Evolutionary conservation across 805 yeast genomes (phyloP).

Genomic region (Starmerella ratchasimensis): DNA sequence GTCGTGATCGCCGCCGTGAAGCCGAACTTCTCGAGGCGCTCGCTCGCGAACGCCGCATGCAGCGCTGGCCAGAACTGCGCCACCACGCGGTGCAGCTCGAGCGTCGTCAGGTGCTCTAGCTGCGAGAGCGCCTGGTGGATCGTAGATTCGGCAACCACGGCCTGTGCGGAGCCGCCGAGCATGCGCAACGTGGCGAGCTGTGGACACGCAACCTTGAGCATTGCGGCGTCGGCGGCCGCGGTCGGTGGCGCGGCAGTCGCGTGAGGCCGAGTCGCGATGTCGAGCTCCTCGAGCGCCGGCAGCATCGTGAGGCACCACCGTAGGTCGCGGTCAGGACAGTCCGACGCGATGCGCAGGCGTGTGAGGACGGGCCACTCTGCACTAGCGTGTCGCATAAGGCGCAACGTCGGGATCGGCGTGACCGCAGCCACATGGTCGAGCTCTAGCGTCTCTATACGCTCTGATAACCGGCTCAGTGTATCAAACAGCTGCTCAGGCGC

Average conservation of each 20-base stretch:
- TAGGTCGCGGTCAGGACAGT: constrained; percentile 12
- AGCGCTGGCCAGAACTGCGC: constrained; percentile 12
- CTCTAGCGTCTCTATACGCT: no score
- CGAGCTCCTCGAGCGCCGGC: constrained; percentile 11
- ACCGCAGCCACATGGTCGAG: no score
- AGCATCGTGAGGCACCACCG: constrained; percentile 13
- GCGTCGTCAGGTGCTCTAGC: constrained; percentile 3
- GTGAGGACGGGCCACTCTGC: no score
- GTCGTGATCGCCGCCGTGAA: constrained; percentile 16
- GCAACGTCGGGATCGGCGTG: no score
- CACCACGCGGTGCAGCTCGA: constrained; percentile 15
- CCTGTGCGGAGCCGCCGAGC: constrained; percentile 6
- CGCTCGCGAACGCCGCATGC: constrained; percentile 6
- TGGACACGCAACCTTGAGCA: not conserved
- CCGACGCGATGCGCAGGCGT: constrained; percentile 8
- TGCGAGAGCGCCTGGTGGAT: not conserved
- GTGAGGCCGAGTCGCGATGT: constrained; percentile 3
- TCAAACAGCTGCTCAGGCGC: constrained; percentile 5
- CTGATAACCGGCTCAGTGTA: not conserved
- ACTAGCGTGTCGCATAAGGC: no score
- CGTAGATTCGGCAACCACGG: constrained; percentile 2
- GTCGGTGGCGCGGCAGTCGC: not conserved
- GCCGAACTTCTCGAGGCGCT: constrained; percentile 11
- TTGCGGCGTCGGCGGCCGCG: not conserved
- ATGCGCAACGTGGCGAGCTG: constrained; percentile 5